A percentile compares a stretch with the other conserved stretches of the same genome.
Evolutionary conservation across 257 asterid genomes (phyloP).

Genomic region (Prunella vulgaris): DNA sequence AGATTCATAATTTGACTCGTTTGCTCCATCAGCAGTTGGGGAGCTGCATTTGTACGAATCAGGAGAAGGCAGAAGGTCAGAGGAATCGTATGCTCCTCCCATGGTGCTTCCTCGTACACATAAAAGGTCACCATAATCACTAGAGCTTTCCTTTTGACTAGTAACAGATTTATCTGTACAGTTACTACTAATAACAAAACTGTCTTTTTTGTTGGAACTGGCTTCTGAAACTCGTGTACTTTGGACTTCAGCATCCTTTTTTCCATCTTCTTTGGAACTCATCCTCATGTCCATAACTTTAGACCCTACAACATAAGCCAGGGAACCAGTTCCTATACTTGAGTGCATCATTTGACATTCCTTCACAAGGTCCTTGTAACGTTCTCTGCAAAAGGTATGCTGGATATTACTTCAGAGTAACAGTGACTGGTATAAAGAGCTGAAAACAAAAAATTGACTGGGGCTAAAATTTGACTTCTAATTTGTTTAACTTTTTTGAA

Average conservation of each 20-base stretch:
- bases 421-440: background rate
- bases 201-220: constrained; percentile 36
- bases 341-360: constrained; percentile 96
- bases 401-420: constrained; percentile 15
- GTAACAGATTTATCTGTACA: constrained; percentile 43
- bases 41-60: constrained; percentile 46
- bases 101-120: constrained; percentile 53
- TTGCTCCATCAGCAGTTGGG: constrained; percentile 39
- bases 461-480: constrained; percentile 2
- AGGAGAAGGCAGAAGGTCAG: constrained; percentile 50
- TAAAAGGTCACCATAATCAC: constrained; percentile 67
- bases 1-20: constrained; percentile 35
- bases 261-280: constrained; percentile 66
- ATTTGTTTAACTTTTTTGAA: background rate
- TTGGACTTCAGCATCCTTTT: constrained; percentile 46
- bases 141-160: constrained; percentile 43
- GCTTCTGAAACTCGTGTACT: constrained; percentile 42
- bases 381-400: constrained; percentile 54
- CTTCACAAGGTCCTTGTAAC: constrained; percentile 72
- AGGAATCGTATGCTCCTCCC: constrained; percentile 63
- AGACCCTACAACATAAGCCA: constrained; percentile 92
- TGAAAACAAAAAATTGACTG: background rate
- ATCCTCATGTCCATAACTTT: constrained; percentile 97
- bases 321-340: constrained; percentile 94
- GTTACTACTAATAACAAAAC: constrained; percentile 36